These are phyloP conservation scores for Mycena rosella DNA, from an alignment of 768 basidiomycete genomes.

Conservation along the genomic window DNA sequence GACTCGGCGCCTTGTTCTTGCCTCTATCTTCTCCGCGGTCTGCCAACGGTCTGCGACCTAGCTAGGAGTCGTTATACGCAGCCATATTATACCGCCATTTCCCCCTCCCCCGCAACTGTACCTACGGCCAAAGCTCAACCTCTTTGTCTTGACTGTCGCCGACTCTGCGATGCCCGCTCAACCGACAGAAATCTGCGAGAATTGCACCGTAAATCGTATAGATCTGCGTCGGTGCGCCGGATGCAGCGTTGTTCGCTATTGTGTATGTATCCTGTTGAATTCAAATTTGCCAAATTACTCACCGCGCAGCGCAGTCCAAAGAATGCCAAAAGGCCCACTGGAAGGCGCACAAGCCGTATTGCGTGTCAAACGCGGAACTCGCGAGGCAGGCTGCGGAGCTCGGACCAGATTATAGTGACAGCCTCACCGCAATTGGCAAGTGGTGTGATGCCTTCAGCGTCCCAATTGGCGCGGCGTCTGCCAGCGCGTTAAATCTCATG, in stretches of 20 bases:
- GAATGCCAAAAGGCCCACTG: slow-evolving; percentile 32
- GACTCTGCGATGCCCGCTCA: slow-evolving; percentile 15
- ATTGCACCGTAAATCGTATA: slow-evolving; percentile 10
- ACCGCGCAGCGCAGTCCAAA: slow-evolving; percentile 9
- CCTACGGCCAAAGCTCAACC: too few relatives aligned
- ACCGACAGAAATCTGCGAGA: slow-evolving; percentile 25
- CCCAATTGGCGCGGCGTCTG: not conserved
- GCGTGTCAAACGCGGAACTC: not conserved
- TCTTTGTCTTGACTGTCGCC: too few relatives aligned
- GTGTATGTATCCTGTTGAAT: slow-evolving; percentile 1
- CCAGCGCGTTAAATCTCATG: slow-evolving; percentile 7
- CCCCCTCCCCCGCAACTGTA: too few relatives aligned
- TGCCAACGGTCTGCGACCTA: too few relatives aligned
- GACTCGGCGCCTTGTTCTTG: too few relatives aligned
- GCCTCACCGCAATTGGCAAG: not conserved
- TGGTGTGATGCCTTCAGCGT: slow-evolving; percentile 8
- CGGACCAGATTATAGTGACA: not conserved
- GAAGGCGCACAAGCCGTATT: slow-evolving; percentile 24
- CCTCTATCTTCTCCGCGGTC: too few relatives aligned
- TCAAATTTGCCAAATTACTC: too few relatives aligned
- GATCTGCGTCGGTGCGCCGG: slow-evolving; percentile 22
- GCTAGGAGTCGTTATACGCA: too few relatives aligned
- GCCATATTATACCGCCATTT: too few relatives aligned
- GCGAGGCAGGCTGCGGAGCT: not conserved
- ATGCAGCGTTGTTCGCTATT: slow-evolving; percentile 23